Evolutionary conservation across 257 asterid genomes (phyloP), one percentile per base, ranked within the genome.

Genomic region (Jacaranda mimosifolia): DNA sequence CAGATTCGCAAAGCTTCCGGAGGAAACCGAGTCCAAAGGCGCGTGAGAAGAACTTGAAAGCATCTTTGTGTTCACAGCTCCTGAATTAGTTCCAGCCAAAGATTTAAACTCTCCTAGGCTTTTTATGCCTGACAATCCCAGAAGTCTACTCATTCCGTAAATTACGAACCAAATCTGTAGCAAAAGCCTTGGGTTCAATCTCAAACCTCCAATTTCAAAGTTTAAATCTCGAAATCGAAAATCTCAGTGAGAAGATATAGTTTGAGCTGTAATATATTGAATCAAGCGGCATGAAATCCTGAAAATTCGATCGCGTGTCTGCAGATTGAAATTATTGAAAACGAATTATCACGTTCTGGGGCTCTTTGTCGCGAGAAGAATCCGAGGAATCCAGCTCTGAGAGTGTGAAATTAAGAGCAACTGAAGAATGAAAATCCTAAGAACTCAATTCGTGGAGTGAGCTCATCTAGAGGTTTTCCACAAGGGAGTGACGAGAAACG

Each of bases 1-100:
- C 87, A 96, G 87, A 82, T 88, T 93, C 52, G 91, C 89, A 77
- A 93, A 90, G 83, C 93, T 93, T 82, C 99, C 96, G 1, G 84
- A 38, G 42, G 94, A 80, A 85, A 76, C 80, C 12, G 97, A 86
- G 39, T 87, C 92, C 17, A 89, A 63, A 19, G 92, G 70, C 64
- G 78, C 77, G 7, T 83, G 86, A 68, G 92, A 80, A 69, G 91
- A 80, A 79, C 46, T 81, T 9, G 94, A 59, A 46, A 70, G 70
- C 21, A 82, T 73, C 83, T 80, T 88, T 67, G 70, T 80, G 63
- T 88, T 90, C 55, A 82, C 81, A 72, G 86, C 84, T 83, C 89
- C 90, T 26, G 89, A 72, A 69, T 71, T 77, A 52, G 90, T 76
- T 67, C 86, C 89, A 38, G 91, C 12, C 18, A 79, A 57, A 58